Percentiles rank a stretch among this genome's conserved stretches.
These are phyloP conservation scores for Dactylonectria macrodidyma DNA, from an alignment of 2,329 filamentous ascomycete genomes.

Conservation along the genomic window DNA sequence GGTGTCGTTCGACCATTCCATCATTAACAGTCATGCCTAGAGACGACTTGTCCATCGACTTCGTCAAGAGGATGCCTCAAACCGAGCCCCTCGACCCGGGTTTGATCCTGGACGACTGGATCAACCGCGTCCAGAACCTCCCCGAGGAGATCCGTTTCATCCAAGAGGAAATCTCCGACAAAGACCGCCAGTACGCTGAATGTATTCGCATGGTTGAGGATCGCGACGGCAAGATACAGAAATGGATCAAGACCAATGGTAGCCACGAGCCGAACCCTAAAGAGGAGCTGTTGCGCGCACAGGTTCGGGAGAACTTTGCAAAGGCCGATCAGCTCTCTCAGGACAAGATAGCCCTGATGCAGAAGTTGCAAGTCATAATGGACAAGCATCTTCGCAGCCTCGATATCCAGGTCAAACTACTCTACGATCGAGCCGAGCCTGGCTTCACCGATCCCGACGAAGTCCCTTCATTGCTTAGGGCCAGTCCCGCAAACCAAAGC, in stretches of 20 bases:
- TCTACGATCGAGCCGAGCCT: conserved; percentile 74
- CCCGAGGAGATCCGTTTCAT: conserved; percentile 87
- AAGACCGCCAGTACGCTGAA: conserved; percentile 80
- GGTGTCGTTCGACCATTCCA: conserved; percentile 45
- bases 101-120: conserved; percentile 84
- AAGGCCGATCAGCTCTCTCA: conserved; percentile 79
- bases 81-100: conserved; percentile 75
- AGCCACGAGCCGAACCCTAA: conserved; percentile 82
- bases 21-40: conserved; percentile 78
- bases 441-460: conserved; percentile 75
- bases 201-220: conserved; percentile 79
- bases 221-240: conserved; percentile 82
- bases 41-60: conserved; percentile 81
- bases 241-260: conserved; percentile 84
- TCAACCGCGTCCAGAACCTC: conserved; percentile 81
- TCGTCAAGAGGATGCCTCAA: conserved; percentile 76
- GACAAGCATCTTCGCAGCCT: conserved; percentile 76
- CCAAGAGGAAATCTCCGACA: conserved; percentile 86
- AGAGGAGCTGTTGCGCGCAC: conserved; percentile 77
- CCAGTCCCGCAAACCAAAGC: conserved; percentile 68
- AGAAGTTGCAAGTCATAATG: conserved; percentile 73
- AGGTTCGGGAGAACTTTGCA: conserved; percentile 77
- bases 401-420: conserved; percentile 73
- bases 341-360: conserved; percentile 80
- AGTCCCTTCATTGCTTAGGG: conserved; percentile 73